Percentiles rank a stretch among this genome's conserved stretches.
Evolutionary conservation across 805 yeast species (phyloP).

Genomic region (Pichia thaimueangensis): DNA sequence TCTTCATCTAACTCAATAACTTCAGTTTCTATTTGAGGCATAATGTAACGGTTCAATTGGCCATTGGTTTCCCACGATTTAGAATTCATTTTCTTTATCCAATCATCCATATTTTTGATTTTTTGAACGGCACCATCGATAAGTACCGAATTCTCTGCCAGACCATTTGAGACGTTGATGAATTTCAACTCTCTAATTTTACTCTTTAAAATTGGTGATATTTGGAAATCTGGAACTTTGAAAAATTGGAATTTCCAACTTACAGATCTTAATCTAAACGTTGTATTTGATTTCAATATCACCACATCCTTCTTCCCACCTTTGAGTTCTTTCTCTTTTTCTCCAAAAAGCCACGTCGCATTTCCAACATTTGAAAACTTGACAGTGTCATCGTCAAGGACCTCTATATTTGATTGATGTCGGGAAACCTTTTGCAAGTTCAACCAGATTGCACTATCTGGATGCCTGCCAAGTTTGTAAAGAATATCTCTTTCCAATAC

Average conservation of each 20-base stretch:
- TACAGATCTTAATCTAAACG: slow-evolving; percentile 1
- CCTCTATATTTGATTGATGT: background rate
- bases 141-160: background rate
- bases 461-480: slow-evolving; percentile 1
- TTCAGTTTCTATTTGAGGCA: slow-evolving; percentile 1
- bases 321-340: slow-evolving; percentile 2
- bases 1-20: background rate
- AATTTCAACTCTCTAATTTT: background rate
- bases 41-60: slow-evolving; percentile 1
- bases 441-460: slow-evolving; percentile 3
- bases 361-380: slow-evolving; percentile 1
- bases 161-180: background rate
- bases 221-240: background rate
- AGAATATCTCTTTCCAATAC: background rate
- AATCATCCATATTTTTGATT: background rate
- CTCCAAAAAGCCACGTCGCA: slow-evolving; percentile 6
- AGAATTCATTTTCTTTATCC: slow-evolving; percentile 4
- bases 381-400: background rate
- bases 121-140: background rate
- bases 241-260: slow-evolving; percentile 4
- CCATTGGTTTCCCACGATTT: slow-evolving; percentile 10
- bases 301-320: background rate
- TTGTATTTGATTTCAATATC: background rate
- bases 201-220: background rate
- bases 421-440: slow-evolving; percentile 7